Conservation (phyloP, 345 rosid species). For the Streptanthus diversifolius region DNA sequence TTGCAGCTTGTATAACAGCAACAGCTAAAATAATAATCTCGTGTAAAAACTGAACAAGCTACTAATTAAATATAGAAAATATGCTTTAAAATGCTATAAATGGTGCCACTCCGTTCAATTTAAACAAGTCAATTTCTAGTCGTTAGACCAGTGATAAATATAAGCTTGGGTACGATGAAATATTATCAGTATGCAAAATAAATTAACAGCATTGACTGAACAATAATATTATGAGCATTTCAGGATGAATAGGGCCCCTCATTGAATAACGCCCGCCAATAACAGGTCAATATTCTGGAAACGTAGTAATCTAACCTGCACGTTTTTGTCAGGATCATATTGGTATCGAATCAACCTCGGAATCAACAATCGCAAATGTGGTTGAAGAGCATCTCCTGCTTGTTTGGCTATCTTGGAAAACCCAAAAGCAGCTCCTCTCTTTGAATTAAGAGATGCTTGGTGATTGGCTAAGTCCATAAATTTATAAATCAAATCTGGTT, state of each 20-base stretch:
- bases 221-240: slow-evolving; percentile 4
- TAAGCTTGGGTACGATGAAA: not conserved
- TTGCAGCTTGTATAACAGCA: slow-evolving; percentile 6
- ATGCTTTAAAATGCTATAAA: not conserved
- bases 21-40: not conserved
- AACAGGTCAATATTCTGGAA: not conserved
- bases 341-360: slow-evolving; percentile 93
- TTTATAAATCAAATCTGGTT: slow-evolving; percentile 91
- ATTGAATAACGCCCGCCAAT: not conserved
- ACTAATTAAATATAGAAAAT: slow-evolving; percentile 2
- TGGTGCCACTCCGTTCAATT: slow-evolving; percentile 18
- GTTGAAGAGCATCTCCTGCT: slow-evolving; percentile 97
- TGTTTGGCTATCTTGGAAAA: slow-evolving; percentile 95
- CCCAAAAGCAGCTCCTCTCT: slow-evolving; percentile 98
- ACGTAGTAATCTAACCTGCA: slow-evolving; percentile 57
- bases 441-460: slow-evolving; percentile 82
- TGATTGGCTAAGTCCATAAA: slow-evolving; percentile 98
- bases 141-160: not conserved
- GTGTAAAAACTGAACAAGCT: not conserved
- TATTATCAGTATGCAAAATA: not conserved
- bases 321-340: slow-evolving; percentile 96
- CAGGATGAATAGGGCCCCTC: not conserved
- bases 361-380: slow-evolving; percentile 70
- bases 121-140: not conserved
- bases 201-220: slow-evolving; percentile 3